Conservation (phyloP, 306 rosid species). For the Quercus robur region DNA sequence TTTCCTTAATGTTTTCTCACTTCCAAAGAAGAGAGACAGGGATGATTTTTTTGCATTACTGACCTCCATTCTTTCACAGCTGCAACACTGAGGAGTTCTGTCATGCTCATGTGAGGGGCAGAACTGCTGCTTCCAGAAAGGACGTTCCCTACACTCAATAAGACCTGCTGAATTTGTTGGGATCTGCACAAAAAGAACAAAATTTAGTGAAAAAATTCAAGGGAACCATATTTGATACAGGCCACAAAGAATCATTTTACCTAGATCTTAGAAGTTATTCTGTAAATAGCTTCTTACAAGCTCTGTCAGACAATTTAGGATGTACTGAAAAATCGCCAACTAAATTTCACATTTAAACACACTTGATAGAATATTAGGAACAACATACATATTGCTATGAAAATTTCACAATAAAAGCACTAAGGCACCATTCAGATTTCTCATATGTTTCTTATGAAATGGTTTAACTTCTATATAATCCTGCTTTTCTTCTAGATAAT, state of each 20-base stretch:
- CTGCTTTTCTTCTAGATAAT: background rate
- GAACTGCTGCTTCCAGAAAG: constrained; percentile 89
- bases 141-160: constrained; percentile 90
- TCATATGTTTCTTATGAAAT: background rate
- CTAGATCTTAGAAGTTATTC: no score
- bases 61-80: constrained; percentile 99
- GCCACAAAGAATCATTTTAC: background rate
- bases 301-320: background rate
- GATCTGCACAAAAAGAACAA: constrained; percentile 45
- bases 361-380: background rate
- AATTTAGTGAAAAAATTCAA: background rate
- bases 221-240: background rate
- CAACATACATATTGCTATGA: background rate
- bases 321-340: background rate
- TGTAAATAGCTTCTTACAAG: background rate
- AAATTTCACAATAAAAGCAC: background rate
- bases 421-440: background rate
- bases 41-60: constrained; percentile 18
- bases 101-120: constrained; percentile 96
- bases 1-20: background rate
- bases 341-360: background rate
- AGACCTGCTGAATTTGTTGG: constrained; percentile 86
- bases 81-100: constrained; percentile 94
- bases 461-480: background rate
- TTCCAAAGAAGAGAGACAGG: constrained; percentile 3